Percentiles rank a stretch among this genome's conserved stretches.
phyloP scores from a whole-genome alignment of 441 rosid genomes.

The Theobroma grandiflorum region DNA sequence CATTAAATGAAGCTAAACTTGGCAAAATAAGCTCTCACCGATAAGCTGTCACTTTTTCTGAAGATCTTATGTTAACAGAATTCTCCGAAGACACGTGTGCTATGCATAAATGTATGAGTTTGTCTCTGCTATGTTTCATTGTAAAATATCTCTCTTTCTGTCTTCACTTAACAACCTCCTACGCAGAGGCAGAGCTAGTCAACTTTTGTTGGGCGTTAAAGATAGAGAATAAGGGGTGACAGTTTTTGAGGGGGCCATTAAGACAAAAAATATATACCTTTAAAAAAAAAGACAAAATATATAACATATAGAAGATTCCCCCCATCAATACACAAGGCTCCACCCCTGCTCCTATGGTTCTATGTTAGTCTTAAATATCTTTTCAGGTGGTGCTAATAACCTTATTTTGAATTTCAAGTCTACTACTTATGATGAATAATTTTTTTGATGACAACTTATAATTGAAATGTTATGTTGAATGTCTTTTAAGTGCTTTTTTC shows the following conservation, averaged over 20 bases:
- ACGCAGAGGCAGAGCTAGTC: neutral
- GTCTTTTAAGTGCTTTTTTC: neutral
- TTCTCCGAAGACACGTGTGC: neutral
- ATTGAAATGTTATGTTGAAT: slow-evolving; percentile 9
- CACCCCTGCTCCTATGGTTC: neutral
- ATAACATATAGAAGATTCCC: too few species aligned
- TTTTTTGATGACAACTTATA: neutral
- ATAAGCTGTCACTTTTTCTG: neutral
- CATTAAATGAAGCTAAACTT: slow-evolving; percentile 8
- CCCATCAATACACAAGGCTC: too few species aligned
- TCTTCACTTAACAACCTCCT: neutral
- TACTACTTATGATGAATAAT: neutral
- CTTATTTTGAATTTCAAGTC: neutral
- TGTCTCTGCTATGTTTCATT: neutral
- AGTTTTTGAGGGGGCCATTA: too few species aligned
- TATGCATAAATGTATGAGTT: neutral
- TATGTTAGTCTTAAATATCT: neutral
- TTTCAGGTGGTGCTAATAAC: neutral
- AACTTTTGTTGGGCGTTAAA: too few species aligned
- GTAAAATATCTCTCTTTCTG: neutral
- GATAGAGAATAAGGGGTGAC: too few species aligned
- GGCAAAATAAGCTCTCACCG: neutral
- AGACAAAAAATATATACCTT: too few species aligned
- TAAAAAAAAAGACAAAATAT: too few species aligned
- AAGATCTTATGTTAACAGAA: neutral